These are phyloP conservation scores for Leccinum broughii DNA, from an alignment of 768 basidiomycete genomes.

Conservation along the genomic window DNA sequence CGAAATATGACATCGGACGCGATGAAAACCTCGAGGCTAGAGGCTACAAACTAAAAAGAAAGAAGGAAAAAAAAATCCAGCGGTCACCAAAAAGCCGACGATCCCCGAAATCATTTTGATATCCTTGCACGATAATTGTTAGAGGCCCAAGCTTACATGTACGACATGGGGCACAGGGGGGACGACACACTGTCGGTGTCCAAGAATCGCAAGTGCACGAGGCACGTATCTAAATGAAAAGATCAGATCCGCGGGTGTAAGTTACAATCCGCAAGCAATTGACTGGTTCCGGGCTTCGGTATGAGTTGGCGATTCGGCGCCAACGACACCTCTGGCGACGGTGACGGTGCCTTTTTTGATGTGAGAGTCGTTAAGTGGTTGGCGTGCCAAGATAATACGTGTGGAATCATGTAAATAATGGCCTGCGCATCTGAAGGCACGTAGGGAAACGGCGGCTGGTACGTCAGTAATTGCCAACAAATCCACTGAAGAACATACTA, in stretches of 20 bases:
- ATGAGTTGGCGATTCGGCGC: conserved; percentile 17
- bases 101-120: neutral
- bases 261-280: conserved; percentile 16
- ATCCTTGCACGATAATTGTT: neutral
- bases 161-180: conserved; percentile 3
- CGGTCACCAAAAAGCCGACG: neutral
- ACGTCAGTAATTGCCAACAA: conserved; percentile 20
- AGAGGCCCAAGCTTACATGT: conserved; percentile 3
- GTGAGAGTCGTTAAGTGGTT: neutral
- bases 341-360: conserved; percentile 3
- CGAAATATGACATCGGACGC: conserved; percentile 10
- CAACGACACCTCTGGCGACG: conserved; percentile 7
- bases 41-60: neutral
- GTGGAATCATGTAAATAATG: neutral
- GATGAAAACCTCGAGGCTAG: neutral
- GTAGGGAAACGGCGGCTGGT: conserved; percentile 5
- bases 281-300: conserved; percentile 19
- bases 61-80: neutral
- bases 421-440: neutral
- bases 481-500: neutral
- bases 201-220: conserved; percentile 23
- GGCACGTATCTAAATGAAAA: conserved; percentile 24
- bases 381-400: conserved; percentile 1
- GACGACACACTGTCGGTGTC: conserved; percentile 5
- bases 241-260: conserved; percentile 36